A percentile compares a stretch with the other conserved stretches of the same genome.
Evolutionary conservation across 176 grass and related monocot genomes (phyloP).

Genomic region (Sorghum bicolor): DNA sequence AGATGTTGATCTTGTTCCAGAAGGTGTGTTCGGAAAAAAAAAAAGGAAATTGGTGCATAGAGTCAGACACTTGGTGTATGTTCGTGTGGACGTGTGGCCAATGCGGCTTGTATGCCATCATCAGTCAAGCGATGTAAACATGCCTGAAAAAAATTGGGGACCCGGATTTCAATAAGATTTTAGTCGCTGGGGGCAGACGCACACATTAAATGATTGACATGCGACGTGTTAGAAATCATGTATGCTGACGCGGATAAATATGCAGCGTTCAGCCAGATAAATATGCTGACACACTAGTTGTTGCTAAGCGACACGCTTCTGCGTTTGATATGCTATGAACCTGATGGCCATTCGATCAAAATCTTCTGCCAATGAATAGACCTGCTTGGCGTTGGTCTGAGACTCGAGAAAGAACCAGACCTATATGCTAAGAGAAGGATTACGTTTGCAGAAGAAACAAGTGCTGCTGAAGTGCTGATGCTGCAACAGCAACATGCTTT

Average conservation of each 20-base stretch:
- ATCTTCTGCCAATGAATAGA: background rate
- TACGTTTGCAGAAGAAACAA: no score
- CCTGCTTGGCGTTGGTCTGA: no score
- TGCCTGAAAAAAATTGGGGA: slow-evolving; percentile 9
- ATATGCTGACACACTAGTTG: background rate
- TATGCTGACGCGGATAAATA: background rate
- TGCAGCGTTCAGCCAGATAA: background rate
- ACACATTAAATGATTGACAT: background rate
- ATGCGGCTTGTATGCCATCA: slow-evolving; percentile 33
- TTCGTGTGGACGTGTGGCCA: slow-evolving; percentile 17
- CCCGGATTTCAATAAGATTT: slow-evolving; percentile 32
- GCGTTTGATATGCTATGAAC: no score
- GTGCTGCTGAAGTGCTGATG: no score
- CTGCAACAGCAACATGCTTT: no score
- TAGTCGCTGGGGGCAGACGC: background rate
- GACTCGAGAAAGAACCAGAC: no score
- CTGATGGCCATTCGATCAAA: no score
- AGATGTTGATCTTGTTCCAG: slow-evolving; percentile 18
- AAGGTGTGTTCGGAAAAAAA: background rate
- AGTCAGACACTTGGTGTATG: background rate
- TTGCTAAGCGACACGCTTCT: no score
- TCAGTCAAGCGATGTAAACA: slow-evolving; percentile 27
- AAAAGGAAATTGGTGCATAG: background rate
- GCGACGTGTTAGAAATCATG: background rate
- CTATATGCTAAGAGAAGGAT: no score